A percentile compares a stretch with the other conserved stretches of the same genome.
Conservation (phyloP, 768 basidiomycete genomes). For the Rhodosporidiobolus odoratus region DNA sequence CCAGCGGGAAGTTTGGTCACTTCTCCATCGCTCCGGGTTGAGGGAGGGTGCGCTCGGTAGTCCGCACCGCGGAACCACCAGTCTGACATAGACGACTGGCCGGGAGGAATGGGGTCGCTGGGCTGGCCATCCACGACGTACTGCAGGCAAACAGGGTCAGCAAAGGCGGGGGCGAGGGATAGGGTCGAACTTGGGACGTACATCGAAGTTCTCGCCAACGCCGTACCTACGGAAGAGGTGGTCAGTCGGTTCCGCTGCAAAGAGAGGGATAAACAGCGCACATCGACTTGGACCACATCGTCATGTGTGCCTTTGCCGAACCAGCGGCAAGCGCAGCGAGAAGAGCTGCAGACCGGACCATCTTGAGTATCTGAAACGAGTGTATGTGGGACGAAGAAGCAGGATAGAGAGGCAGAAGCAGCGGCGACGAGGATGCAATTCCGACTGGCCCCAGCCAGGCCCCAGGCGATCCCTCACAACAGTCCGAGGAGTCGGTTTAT, state of each 20-base stretch:
- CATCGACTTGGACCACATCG: not conserved
- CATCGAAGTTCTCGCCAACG: conserved; percentile 10
- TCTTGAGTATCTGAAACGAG: not conserved
- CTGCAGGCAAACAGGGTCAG: too few species aligned
- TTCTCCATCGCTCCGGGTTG: not conserved
- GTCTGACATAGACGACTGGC: not conserved
- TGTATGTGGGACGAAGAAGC: not conserved
- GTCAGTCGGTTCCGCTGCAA: too few species aligned
- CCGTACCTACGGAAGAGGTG: conserved; percentile 18
- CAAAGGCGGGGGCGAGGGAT: not conserved
- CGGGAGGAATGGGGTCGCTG: not conserved
- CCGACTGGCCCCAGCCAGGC: too few species aligned
- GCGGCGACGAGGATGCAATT: too few species aligned
- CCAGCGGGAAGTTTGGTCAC: conserved; percentile 24
- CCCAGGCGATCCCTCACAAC: too few species aligned
- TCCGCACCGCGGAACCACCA: conserved; percentile 27
- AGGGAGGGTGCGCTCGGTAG: not conserved
- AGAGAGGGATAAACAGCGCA: not conserved
- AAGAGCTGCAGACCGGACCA: not conserved
- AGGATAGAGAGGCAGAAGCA: not conserved
- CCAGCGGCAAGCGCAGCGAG: not conserved
- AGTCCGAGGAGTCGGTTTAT: too few species aligned
- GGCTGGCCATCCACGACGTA: not conserved
- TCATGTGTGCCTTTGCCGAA: not conserved
- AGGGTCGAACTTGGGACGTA: not conserved